phyloP scores from a whole-genome alignment of 1,139 yeast species.

The Kodamaea alishanica region DNA sequence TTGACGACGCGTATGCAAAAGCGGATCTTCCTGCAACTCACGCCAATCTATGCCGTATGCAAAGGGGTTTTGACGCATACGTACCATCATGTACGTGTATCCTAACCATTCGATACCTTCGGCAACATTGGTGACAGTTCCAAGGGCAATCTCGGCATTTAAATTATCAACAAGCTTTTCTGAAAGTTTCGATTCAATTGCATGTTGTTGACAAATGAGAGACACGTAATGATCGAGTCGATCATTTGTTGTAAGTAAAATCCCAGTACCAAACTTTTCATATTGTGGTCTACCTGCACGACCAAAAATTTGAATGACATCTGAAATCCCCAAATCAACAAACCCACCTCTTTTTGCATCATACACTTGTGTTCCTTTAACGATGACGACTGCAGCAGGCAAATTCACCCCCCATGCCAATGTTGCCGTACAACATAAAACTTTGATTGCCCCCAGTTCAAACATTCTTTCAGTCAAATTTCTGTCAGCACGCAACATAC shows the following conservation, averaged over 20 bases:
- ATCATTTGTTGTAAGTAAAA: conserved; percentile 80
- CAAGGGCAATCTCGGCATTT: conserved; percentile 93
- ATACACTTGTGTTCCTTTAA: conserved; percentile 94
- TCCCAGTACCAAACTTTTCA: conserved; percentile 89
- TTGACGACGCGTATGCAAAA: conserved; percentile 67
- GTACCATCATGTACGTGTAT: conserved; percentile 86
- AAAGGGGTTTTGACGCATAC: conserved; percentile 93
- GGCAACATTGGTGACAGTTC: conserved; percentile 90
- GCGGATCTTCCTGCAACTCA: conserved; percentile 79
- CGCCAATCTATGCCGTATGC: conserved; percentile 92
- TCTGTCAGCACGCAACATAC: conserved; percentile 89
- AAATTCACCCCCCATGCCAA: conserved; percentile 99
- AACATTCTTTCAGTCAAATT: conserved; percentile 88
- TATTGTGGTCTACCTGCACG: conserved; percentile 99
- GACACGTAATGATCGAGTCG: conserved; percentile 82
- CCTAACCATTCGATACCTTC: conserved; percentile 98
- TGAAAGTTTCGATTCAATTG: conserved; percentile 82
- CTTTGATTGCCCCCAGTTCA: conserved; percentile 79
- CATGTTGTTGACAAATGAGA: conserved; percentile 88
- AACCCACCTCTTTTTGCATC: conserved; percentile 95
- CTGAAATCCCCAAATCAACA: conserved; percentile 90
- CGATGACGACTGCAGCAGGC: conserved; percentile 96
- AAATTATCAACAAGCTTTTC: conserved; percentile 83
- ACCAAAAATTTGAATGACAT: conserved; percentile 96
- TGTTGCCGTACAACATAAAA: conserved; percentile 93